Evolutionary conservation across 2,329 filamentous ascomycete genomes (phyloP).

Genomic region (Mycocentrospora acerina): DNA sequence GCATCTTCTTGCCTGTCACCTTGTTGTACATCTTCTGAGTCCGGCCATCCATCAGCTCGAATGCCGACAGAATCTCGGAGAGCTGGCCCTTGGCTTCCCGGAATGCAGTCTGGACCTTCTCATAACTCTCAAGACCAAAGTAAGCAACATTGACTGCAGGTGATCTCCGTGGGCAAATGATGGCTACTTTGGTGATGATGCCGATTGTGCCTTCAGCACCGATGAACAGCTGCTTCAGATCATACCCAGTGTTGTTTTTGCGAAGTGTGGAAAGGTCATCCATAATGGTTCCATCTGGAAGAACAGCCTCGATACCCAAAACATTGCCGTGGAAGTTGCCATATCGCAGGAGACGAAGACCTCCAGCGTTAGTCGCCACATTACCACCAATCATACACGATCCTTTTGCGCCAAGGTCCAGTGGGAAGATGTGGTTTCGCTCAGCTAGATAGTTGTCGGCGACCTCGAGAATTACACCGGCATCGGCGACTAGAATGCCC

Average conservation of each 20-base stretch:
- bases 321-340: conserved; percentile 93
- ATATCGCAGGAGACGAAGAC: conserved; percentile 84
- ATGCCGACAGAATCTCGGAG: conserved; percentile 93
- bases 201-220: conserved; percentile 94
- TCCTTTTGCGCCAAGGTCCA: conserved; percentile 97
- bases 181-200: conserved; percentile 86
- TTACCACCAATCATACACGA: conserved; percentile 97
- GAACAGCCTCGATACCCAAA: conserved; percentile 86
- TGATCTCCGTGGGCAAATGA: conserved; percentile 84
- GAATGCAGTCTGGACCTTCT: conserved; percentile 84
- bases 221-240: conserved; percentile 95
- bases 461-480: conserved; percentile 85
- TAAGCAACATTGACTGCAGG: conserved; percentile 93
- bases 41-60: conserved; percentile 91
- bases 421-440: conserved; percentile 84
- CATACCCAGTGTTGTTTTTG: conserved; percentile 99
- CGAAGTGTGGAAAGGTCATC: conserved; percentile 84
- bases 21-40: conserved; percentile 65
- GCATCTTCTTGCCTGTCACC: conserved; percentile 74
- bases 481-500: conserved; percentile 85
- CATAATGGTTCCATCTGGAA: conserved; percentile 89
- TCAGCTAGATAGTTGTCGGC: conserved; percentile 85
- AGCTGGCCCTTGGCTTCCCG: conserved; percentile 85
- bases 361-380: conserved; percentile 92
- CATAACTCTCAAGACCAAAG: conserved; percentile 86